These are phyloP conservation scores for Aspergillus olivimuriae DNA, from an alignment of 495 filamentous ascomycete genomes.

Conservation along the genomic window DNA sequence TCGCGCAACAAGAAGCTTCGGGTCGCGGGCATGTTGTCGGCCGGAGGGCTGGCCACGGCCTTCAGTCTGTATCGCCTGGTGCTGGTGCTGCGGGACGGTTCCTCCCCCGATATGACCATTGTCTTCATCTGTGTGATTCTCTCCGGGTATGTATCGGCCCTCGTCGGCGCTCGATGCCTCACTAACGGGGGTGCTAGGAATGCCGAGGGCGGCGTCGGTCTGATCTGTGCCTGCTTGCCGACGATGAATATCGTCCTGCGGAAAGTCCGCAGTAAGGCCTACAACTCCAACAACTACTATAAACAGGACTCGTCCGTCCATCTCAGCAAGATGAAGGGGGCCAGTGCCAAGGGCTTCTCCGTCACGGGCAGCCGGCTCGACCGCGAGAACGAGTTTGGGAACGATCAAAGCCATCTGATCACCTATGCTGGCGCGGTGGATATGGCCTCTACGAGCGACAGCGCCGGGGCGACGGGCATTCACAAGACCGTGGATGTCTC, in stretches of 20 bases:
- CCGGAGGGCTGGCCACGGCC: slow-evolving; percentile 40
- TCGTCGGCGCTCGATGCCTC: not conserved
- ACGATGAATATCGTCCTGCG: slow-evolving; percentile 32
- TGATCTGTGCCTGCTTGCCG: slow-evolving; percentile 45
- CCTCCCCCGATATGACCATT: slow-evolving; percentile 29
- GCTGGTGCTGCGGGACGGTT: slow-evolving; percentile 30
- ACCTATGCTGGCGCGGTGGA: slow-evolving; percentile 25
- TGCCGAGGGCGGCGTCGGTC: slow-evolving; percentile 39
- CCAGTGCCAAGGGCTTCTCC: slow-evolving; percentile 12
- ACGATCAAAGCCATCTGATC: slow-evolving; percentile 32
- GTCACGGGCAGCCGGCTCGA: slow-evolving; percentile 13
- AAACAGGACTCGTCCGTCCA: slow-evolving; percentile 23
- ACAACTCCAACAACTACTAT: slow-evolving; percentile 29
- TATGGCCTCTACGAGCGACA: slow-evolving; percentile 4
- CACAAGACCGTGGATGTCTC: slow-evolving; percentile 33
- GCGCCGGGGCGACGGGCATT: slow-evolving; percentile 17
- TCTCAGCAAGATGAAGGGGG: slow-evolving; percentile 20
- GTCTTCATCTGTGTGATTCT: slow-evolving; percentile 39
- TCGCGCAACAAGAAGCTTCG: slow-evolving; percentile 37
- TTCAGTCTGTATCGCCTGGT: slow-evolving; percentile 41
- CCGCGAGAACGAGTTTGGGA: slow-evolving; percentile 19
- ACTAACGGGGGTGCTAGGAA: slow-evolving; percentile 22
- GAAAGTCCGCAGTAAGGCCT: slow-evolving; percentile 21
- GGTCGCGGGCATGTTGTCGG: slow-evolving; percentile 38
- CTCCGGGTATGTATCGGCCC: slow-evolving; percentile 33